Percentiles rank a stretch among this genome's conserved stretches.
phyloP scores from a whole-genome alignment of 1,284 basidiomycete genomes.

The Tilletia indica region DNA sequence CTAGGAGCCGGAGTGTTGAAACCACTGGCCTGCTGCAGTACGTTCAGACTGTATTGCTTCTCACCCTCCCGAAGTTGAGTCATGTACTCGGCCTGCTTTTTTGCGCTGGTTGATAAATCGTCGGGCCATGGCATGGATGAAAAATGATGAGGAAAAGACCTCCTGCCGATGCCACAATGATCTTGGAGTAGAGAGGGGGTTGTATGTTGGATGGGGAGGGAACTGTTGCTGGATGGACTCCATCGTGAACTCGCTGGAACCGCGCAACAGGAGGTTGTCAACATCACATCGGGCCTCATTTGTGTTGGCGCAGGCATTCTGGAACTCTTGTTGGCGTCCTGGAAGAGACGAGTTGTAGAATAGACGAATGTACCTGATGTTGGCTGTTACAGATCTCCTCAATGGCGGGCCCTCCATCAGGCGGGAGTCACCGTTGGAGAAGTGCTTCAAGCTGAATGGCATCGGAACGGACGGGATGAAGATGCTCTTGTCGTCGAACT shows the following conservation, averaged over 20 bases:
- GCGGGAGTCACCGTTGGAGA: conserved; percentile 40
- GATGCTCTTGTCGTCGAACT: conserved; percentile 23
- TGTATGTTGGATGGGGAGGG: conserved; percentile 13
- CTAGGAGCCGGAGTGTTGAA: conserved; percentile 5
- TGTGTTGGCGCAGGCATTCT: conserved; percentile 30
- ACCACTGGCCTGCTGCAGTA: not conserved
- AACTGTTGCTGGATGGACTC: not conserved
- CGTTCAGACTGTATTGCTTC: conserved; percentile 10
- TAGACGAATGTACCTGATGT: conserved; percentile 42
- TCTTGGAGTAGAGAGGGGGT: conserved; percentile 33
- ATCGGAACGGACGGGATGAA: conserved; percentile 33
- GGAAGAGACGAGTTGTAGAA: conserved; percentile 50
- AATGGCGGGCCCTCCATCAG: conserved; percentile 40
- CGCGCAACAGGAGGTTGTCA: conserved; percentile 40
- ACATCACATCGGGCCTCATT: conserved; percentile 35
- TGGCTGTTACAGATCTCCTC: conserved; percentile 29
- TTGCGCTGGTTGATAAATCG: conserved; percentile 16
- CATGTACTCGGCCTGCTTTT: conserved; percentile 17
- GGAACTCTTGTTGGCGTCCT: conserved; percentile 35
- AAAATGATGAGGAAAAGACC: conserved; percentile 40
- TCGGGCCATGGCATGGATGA: conserved; percentile 31
- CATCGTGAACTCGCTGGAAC: conserved; percentile 35
- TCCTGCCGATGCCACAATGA: conserved; percentile 29
- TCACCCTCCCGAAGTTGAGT: conserved; percentile 10
- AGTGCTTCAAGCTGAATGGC: conserved; percentile 41